Evolutionary conservation across 2,329 filamentous ascomycete species (phyloP).

Genomic region (Grosmannia serpens): DNA sequence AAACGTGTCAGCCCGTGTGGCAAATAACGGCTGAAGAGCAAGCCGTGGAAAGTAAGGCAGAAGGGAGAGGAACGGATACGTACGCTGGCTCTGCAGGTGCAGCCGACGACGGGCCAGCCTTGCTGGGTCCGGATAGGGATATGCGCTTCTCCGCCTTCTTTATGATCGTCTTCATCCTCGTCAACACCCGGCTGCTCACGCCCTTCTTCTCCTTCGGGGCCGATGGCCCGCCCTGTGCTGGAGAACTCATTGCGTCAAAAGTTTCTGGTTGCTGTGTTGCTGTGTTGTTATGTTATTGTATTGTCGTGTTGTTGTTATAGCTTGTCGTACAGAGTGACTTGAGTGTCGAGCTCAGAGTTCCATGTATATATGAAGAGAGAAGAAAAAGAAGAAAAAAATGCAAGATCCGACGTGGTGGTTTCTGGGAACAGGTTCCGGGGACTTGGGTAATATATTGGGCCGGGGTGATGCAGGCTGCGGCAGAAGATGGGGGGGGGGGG

Average conservation of each 20-base stretch:
- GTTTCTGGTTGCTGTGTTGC: neutral
- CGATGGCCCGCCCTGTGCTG: slow-evolving; percentile 25
- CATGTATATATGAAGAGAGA: neutral
- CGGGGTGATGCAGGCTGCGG: too few relatives aligned
- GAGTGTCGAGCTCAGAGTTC: neutral
- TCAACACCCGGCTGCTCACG: slow-evolving; percentile 35
- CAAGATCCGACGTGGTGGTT: too few relatives aligned
- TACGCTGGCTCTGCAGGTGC: slow-evolving; percentile 9
- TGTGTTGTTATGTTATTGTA: neutral
- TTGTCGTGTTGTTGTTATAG: neutral
- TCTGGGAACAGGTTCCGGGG: too few relatives aligned
- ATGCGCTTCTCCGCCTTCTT: slow-evolving; percentile 28
- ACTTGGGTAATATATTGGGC: too few relatives aligned
- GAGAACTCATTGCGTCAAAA: slow-evolving; percentile 28
- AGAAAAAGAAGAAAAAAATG: too few relatives aligned
- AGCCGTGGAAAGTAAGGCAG: neutral
- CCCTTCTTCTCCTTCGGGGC: slow-evolving; percentile 32
- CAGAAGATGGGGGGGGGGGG: too few relatives aligned
- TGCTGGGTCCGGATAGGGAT: slow-evolving; percentile 12
- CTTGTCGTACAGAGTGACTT: neutral
- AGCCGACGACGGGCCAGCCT: slow-evolving; percentile 9
- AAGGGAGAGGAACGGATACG: neutral
- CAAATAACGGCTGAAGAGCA: neutral
- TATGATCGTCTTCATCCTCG: slow-evolving; percentile 38
- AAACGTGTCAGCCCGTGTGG: neutral